These are phyloP conservation scores for Arctium minus DNA, from an alignment of 129 eudicot species.

Conservation along the genomic window DNA sequence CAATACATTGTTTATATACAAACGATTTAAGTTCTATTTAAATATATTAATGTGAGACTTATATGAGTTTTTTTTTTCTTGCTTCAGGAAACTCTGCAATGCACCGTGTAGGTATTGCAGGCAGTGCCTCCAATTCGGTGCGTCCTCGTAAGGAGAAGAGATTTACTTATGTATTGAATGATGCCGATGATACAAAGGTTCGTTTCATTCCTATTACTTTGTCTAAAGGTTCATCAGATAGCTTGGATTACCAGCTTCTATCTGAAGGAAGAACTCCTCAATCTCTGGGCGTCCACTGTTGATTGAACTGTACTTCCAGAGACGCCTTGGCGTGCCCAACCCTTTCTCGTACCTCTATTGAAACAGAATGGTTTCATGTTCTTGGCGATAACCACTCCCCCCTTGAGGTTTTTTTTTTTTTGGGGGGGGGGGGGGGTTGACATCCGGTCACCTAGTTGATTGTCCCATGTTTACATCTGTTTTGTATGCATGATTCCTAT, in stretches of 20 bases:
- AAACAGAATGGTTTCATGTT: no score
- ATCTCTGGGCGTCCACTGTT: no score
- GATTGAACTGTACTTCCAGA: no score
- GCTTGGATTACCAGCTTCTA: no score
- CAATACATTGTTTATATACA: neutral
- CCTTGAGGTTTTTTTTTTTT: no score
- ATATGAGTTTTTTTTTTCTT: slow-evolving; percentile 3
- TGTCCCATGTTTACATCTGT: slow-evolving; percentile 1
- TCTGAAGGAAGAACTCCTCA: no score
- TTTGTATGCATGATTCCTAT: neutral
- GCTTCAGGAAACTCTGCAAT: slow-evolving; percentile 54
- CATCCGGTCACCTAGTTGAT: neutral
- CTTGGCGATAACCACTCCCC: no score
- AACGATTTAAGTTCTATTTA: neutral
- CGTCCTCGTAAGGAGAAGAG: slow-evolving; percentile 93
- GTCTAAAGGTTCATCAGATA: no score
- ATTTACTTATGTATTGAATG: slow-evolving; percentile 80
- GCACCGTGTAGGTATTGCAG: slow-evolving; percentile 97
- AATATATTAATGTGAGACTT: neutral
- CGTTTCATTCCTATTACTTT: no score
- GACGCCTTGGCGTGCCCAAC: no score
- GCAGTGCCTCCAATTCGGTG: slow-evolving; percentile 63
- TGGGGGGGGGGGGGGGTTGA: no score
- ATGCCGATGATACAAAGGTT: slow-evolving; percentile 89
- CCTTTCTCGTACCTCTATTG: no score